Base-by-base conservation (phyloP, 345 rosid species). In the Dimocarpus longan region DNA sequence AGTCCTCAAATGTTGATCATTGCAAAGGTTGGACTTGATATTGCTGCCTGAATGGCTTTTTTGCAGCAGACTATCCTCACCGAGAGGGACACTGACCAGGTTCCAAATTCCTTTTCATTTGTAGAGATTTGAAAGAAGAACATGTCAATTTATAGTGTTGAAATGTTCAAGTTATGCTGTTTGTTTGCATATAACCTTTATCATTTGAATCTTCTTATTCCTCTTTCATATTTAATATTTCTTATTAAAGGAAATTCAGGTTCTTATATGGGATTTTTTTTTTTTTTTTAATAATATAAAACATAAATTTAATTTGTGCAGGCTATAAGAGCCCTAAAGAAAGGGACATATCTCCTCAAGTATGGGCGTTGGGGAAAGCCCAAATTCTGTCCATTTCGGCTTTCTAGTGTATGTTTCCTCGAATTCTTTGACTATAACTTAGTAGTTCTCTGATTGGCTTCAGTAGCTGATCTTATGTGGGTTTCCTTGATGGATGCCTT, bases 351-450 rank as follows among this genome's bases (percentile, higher is more conserved):
- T 77, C 85, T 93, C 57, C 89, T 93, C 63, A 93, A 93, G 82
- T 90, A 93, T 70, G 93, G 97, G n/a, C 84, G 93, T 4, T 77
- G 89, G 64, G 93, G 97, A 66, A 93, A 89, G 79, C 97, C 97
- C 69, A 93, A 93, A 76, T 87, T 90, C 87, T 91, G 89, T 78
- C 93, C 93, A 59, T 90, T 93, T 80, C 88, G 91, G 24, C 93
- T 93, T 75, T 93, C 95, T 5, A 86, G 81, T 67, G 93, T 93
- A 88, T 73, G 86, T 70, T 67, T 21, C 50, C 57, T 66, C 46
- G 8, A 66, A 32, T 26, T 40, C 3, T 10, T 39, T 32, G 10
- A 76, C 24, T 52, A 32, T 32, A 40, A 74, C 37, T 32, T 2
- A 40, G 32, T 10, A 42, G 39, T 16, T 44, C 57, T 42, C 21